A percentile compares a stretch with the other conserved stretches of the same genome.
phyloP scores from a whole-genome alignment of 805 yeast species.

The Zygoascus tannicola region DNA sequence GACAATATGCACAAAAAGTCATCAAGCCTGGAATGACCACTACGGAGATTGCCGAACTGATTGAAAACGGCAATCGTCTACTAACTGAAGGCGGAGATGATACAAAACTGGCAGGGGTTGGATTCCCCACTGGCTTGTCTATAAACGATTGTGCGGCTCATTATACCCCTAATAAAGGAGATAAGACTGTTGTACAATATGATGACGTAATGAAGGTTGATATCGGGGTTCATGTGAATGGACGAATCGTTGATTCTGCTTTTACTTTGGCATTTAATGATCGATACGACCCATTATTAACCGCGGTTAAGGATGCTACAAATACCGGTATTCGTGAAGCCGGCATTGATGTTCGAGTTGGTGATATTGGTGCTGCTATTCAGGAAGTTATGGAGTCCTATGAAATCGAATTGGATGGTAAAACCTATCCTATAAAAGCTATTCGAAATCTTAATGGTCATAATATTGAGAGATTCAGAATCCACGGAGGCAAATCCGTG shows the following conservation, averaged over 20 bases:
- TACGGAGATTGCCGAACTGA: constrained; percentile 79
- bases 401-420: constrained; percentile 85
- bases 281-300: constrained; percentile 67
- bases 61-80: constrained; percentile 76
- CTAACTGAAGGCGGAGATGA: constrained; percentile 57
- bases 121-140: constrained; percentile 97
- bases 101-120: constrained; percentile 67
- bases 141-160: constrained; percentile 95
- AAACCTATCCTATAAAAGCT: constrained; percentile 73
- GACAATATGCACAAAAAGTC: constrained; percentile 63
- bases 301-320: constrained; percentile 88
- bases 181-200: constrained; percentile 64
- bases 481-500: constrained; percentile 93
- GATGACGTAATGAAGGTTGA: constrained; percentile 97
- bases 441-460: constrained; percentile 94
- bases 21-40: constrained; percentile 89
- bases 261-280: constrained; percentile 84
- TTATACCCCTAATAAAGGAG: constrained; percentile 95
- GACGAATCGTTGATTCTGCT: constrained; percentile 89
- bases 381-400: constrained; percentile 97
- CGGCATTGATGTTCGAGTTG: constrained; percentile 90
- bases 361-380: constrained; percentile 91
- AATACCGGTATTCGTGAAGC: constrained; percentile 87
- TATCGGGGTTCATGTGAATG: constrained; percentile 93
- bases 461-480: constrained; percentile 70